Conservation (phyloP, 352 stramenopile genomes). For the Thalassiosira hispida region DNA sequence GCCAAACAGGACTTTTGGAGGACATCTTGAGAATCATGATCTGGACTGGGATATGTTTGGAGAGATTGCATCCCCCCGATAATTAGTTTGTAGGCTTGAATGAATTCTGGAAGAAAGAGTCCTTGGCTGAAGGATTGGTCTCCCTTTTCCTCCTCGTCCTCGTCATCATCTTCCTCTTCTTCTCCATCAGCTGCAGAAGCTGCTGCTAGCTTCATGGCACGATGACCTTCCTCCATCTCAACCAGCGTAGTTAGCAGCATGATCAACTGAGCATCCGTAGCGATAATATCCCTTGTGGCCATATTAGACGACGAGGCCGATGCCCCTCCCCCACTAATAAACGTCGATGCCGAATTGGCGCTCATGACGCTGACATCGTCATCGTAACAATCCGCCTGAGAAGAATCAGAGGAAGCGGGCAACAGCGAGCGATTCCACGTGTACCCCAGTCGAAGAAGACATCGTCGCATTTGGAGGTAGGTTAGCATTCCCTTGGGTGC, state of each 20-base stretch:
- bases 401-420: neutral
- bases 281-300: constrained; percentile 24
- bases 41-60: constrained; percentile 33
- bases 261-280: constrained; percentile 41
- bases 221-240: constrained; percentile 43
- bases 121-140: constrained; percentile 14
- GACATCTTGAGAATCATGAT: constrained; percentile 1
- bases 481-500: constrained; percentile 34
- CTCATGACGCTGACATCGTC: constrained; percentile 30
- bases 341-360: constrained; percentile 6
- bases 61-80: constrained; percentile 52
- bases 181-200: neutral
- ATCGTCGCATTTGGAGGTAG: constrained; percentile 39
- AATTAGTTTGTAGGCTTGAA: constrained; percentile 51
- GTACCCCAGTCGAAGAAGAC: constrained; percentile 38
- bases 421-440: constrained; percentile 32
- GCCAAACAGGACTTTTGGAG: neutral
- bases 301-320: too few species aligned
- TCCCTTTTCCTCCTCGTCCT: neutral
- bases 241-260: constrained; percentile 44
- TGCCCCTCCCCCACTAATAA: neutral
- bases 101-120: constrained; percentile 47
- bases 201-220: neutral
- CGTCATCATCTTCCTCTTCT: neutral
- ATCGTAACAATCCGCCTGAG: constrained; percentile 2